These are phyloP conservation scores for Pyrus bretschneideri DNA, from an alignment of 306 rosid genomes.

Conservation along the genomic window DNA sequence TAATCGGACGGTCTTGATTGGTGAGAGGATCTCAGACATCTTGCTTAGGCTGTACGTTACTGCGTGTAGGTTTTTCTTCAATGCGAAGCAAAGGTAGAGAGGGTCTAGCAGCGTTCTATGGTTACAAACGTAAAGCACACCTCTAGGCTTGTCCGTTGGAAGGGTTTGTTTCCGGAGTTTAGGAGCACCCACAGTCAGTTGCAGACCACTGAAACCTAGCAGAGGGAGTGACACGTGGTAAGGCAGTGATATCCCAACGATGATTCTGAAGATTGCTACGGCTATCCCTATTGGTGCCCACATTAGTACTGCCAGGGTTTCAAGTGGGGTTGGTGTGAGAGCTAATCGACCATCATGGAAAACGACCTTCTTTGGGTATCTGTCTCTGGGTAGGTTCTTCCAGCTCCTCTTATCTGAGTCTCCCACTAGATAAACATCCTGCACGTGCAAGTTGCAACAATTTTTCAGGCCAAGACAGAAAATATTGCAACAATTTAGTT, in stretches of 20 bases:
- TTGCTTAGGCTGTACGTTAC: conserved; percentile 81
- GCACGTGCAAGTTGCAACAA: neutral
- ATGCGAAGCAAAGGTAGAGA: conserved; percentile 35
- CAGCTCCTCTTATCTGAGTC: conserved; percentile 54
- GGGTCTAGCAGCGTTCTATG: conserved; percentile 75
- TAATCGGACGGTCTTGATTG: conserved; percentile 68
- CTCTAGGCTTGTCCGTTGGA: neutral
- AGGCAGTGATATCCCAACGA: conserved; percentile 33
- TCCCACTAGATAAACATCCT: conserved; percentile 56
- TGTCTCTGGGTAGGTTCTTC: conserved; percentile 42
- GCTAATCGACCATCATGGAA: conserved; percentile 88
- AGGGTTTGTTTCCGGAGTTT: neutral
- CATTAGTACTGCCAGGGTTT: conserved; percentile 34
- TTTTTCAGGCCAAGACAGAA: neutral
- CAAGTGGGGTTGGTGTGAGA: conserved; percentile 35
- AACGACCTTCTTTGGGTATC: conserved; percentile 41
- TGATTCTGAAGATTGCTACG: conserved; percentile 37
- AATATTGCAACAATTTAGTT: neutral
- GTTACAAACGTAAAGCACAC: conserved; percentile 69
- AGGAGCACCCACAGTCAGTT: conserved; percentile 12
- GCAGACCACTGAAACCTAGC: conserved; percentile 29
- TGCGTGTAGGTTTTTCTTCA: conserved; percentile 35
- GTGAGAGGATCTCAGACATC: conserved; percentile 61
- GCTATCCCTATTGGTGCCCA: conserved; percentile 53
- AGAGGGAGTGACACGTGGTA: conserved; percentile 39